These are phyloP conservation scores for Discostella stelligera DNA, from an alignment of 352 stramenopile genomes.

Conservation along the genomic window DNA sequence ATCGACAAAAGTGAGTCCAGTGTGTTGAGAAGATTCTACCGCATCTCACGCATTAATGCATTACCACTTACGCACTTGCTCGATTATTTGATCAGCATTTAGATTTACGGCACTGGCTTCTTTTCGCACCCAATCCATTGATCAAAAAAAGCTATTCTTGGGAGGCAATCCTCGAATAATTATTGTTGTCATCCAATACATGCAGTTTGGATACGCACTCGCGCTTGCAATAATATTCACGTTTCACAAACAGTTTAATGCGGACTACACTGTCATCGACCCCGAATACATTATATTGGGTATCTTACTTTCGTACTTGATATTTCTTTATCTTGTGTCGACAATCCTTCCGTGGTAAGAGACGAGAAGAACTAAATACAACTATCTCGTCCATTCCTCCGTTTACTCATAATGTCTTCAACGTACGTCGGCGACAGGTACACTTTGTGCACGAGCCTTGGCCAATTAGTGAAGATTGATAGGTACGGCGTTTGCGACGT, in stretches of 20 bases:
- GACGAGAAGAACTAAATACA: neutral
- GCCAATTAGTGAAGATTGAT: conserved; percentile 54
- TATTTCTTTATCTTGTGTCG: conserved; percentile 42
- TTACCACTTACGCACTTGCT: neutral
- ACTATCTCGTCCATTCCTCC: neutral
- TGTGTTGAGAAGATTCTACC: neutral
- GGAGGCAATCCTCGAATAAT: conserved; percentile 65
- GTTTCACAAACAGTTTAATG: conserved; percentile 47
- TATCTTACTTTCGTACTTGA: conserved; percentile 31
- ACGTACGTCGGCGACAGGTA: conserved; percentile 27
- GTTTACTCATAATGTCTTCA: neutral
- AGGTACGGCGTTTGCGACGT: conserved; percentile 15
- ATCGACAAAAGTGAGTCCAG: conserved; percentile 16
- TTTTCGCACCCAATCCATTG: conserved; percentile 17
- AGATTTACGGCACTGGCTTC: conserved; percentile 19
- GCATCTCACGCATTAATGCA: neutral
- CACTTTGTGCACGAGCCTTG: conserved; percentile 55
- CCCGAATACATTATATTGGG: conserved; percentile 16
- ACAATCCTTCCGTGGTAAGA: conserved; percentile 52
- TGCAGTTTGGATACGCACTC: conserved; percentile 81
- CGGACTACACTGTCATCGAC: neutral
- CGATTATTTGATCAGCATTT: conserved; percentile 2
- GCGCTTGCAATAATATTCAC: conserved; percentile 67
- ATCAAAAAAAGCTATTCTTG: conserved; percentile 76
- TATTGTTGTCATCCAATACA: conserved; percentile 76